Evolutionary conservation across 78 protist species (phyloP), one percentile per base, ranked within the genome.

Genomic region (Chrysochromulina parva): DNA sequence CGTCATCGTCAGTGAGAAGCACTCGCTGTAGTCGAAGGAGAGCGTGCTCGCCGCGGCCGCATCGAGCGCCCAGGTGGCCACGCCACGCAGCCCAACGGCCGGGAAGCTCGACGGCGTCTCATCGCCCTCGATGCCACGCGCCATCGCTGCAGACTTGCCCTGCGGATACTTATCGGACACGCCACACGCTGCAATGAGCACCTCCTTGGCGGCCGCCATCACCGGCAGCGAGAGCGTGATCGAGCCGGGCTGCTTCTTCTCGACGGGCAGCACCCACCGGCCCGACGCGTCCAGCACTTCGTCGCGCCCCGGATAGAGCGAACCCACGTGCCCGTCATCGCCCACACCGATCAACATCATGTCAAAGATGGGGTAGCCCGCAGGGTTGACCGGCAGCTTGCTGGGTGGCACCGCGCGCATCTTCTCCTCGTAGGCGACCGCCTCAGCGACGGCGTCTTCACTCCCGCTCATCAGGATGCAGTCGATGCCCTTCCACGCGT

Each of bases 161-260:
- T 74, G 54, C 13, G 84, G 84, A 55, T 74, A 74, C 55, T 74
- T 74, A n/a, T 74, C 84, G 52, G 57, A 48, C 10, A 74, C 84
- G 84, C 84, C 84, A n/a, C 84, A 74, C 55, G 84, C 84, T 4
- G 84, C 84, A 0, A 74, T 74, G 55, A 58, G 62, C 73, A 67
- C 76, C 50, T 67, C 50, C 57, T 74, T 74, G 57, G 84, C 53
- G 55, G n/a, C 55, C 9, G 57, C 53, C 84, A 74, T 74, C n/a
- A 74, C 84, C 24, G 57, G 57, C 57, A 74, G 84, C 26, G 84
- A 74, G 57, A 74, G 84, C 24, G 84, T 74, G 84, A 74, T 74
- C 17, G 55, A 48, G 5, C 84, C 84, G 11, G 84, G 84, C 3
- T 3, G 2, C 84, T 74, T 74, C 84, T 48, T 74, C 55, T 47